Evolutionary conservation across 352 stramenopile species (phyloP), one percentile per base, ranked within the genome.

Genomic region (Pythium coloratum): DNA sequence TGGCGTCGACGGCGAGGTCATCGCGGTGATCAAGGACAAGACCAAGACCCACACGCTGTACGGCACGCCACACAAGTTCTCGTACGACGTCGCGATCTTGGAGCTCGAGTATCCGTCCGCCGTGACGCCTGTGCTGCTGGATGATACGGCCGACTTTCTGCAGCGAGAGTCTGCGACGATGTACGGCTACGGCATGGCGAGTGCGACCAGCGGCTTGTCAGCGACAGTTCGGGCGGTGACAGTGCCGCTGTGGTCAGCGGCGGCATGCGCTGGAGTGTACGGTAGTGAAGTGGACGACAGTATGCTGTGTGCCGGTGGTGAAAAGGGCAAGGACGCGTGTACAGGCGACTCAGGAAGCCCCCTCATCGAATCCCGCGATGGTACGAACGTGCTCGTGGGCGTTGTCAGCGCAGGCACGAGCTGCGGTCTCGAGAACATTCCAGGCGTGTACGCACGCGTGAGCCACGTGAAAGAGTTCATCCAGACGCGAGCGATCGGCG

Each of bases 131-230:
- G 51, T 68, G 44, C n/a, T 55, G 3, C 42, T 62, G 36, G 38
- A 69, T 34, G 51, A 53, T 3, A 58, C 59, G 6, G n/a, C 14
- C 2, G 66, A 63, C 18, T 72, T 69, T 47, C 10, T 20, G 14
- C 6, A 61, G 14, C 7, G 47, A 26, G 57, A 69, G 28, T 14
- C 46, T 0, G 65, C 62, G 26, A 69, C 68, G 47, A 73, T 69
- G 60, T 76, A 73, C 62, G 70, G 66, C 44, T 76, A 76, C 50
- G 70, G 69, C 28, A 64, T 76, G 60, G 59, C 33, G 20, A 70
- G 66, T 56, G 56, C 64, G n/a, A 54, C 46, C 24, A 65, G 64
- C 14, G 50, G 51, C n/a, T 56, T 65, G 13, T 69, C 60, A 40
- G 32, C 60, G 8, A 53, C 59, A 9, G 38, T 73, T 14, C 67